phyloP scores from a whole-genome alignment of 2,329 filamentous ascomycete species.

The Setomelanomma holmii region DNA sequence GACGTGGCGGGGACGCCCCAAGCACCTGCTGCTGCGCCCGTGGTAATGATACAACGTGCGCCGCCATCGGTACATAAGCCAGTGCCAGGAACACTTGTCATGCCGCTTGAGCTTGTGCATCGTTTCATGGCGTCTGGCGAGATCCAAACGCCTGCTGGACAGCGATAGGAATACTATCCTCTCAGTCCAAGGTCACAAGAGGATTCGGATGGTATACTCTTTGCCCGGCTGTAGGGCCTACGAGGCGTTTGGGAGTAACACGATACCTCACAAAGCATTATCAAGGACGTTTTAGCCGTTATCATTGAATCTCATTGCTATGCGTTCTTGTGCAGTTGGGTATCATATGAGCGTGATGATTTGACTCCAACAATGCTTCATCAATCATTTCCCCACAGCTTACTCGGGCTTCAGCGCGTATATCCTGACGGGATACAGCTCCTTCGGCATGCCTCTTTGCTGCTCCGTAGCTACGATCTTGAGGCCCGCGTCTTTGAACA shows the following conservation, averaged over 20 bases:
- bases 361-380: neutral
- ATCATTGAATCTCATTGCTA: neutral
- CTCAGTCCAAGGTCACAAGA: neutral
- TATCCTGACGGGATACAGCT: constrained; percentile 75
- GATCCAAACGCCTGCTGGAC: constrained; percentile 2
- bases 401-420: constrained; percentile 73
- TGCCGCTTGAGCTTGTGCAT: constrained; percentile 31
- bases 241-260: constrained; percentile 4
- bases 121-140: constrained; percentile 34
- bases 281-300: too few species aligned
- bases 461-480: constrained; percentile 55
- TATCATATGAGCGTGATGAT: neutral
- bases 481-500: constrained; percentile 75
- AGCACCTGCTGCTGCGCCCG: constrained; percentile 8
- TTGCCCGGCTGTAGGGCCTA: neutral
- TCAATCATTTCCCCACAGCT: neutral
- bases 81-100: constrained; percentile 22
- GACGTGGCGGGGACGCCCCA: constrained; percentile 21
- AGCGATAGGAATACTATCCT: neutral
- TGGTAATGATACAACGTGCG: constrained; percentile 12
- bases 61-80: constrained; percentile 18
- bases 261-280: too few species aligned
- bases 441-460: constrained; percentile 69
- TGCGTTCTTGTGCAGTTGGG: neutral
- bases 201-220: too few species aligned